phyloP scores from a whole-genome alignment of 2,329 filamentous ascomycete species.

The Mariannaea elegans region DNA sequence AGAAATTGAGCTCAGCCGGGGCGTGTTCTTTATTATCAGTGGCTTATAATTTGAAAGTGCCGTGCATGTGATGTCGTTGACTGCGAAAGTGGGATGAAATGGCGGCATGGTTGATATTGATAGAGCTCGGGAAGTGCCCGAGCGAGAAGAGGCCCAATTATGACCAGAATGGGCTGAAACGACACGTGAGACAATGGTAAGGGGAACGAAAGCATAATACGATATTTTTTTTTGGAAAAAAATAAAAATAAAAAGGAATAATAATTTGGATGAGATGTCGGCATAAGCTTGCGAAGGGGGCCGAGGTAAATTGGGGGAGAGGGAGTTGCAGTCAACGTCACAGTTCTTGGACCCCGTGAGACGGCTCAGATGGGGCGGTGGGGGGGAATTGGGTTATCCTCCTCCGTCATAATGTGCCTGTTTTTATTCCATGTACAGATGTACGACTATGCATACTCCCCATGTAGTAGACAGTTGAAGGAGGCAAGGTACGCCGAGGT shows the following conservation, averaged over 20 bases:
- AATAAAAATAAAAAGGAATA: too few species aligned
- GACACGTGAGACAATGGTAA: conserved; percentile 24
- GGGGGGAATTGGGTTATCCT: too few species aligned
- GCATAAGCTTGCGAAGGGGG: conserved; percentile 1
- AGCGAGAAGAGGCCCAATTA: conserved; percentile 8
- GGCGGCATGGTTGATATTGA: neutral
- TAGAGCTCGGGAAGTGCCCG: conserved; percentile 32
- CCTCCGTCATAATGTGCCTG: too few species aligned
- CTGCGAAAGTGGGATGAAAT: conserved; percentile 1
- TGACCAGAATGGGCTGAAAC: neutral
- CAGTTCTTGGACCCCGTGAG: conserved; percentile 4
- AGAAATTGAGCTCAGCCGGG: neutral
- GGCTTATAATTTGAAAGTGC: neutral
- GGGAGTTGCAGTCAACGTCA: neutral
- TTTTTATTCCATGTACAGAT: too few species aligned
- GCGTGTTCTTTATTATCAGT: neutral
- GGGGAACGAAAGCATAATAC: too few species aligned
- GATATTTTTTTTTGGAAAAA: too few species aligned
- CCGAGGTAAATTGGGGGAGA: conserved; percentile 30
- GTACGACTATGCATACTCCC: too few species aligned
- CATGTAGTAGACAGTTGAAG: too few species aligned
- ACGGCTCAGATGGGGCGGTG: too few species aligned
- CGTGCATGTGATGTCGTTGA: neutral
- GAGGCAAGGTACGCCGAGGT: too few species aligned
- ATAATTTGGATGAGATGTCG: neutral